phyloP scores from a whole-genome alignment of 2,329 filamentous ascomycete genomes.

The Verticillium klebahnii region DNA sequence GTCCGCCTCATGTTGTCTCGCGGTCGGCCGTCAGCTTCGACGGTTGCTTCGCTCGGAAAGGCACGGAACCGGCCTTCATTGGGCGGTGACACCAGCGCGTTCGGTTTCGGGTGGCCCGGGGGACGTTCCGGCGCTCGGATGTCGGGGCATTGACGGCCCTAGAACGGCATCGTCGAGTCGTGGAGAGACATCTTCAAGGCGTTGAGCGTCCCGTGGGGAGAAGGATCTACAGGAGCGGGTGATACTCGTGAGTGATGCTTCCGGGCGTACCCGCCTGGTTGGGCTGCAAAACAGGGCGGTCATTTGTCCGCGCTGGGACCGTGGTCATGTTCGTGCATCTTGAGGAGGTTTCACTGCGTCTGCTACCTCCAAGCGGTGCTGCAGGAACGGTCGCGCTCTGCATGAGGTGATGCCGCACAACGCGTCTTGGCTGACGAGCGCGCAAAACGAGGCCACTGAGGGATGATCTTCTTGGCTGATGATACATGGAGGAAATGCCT shows the following conservation, averaged over 20 bases:
- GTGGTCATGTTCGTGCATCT: neutral
- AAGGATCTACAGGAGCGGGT: neutral
- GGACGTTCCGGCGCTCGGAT: neutral
- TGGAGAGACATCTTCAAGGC: neutral
- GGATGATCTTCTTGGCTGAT: neutral
- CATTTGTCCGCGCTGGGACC: neutral
- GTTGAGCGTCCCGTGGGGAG: neutral
- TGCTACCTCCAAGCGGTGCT: neutral
- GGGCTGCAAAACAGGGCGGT: neutral
- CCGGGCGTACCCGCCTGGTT: neutral
- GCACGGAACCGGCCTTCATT: neutral
- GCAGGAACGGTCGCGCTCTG: neutral
- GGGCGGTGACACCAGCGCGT: neutral
- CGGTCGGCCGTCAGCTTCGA: neutral
- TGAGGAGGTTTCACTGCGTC: neutral
- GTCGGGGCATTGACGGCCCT: neutral
- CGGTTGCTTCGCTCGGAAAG: neutral
- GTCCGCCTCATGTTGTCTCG: neutral
- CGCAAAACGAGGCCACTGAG: neutral
- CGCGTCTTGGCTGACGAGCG: neutral
- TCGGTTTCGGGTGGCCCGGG: neutral
- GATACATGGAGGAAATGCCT: neutral
- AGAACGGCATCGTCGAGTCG: neutral
- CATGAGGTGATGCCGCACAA: neutral
- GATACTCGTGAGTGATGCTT: neutral